Percentiles rank a stretch among this genome's conserved stretches.
These are phyloP conservation scores for Sporothrix phasma DNA, from an alignment of 2,329 filamentous ascomycete genomes.

Conservation along the genomic window DNA sequence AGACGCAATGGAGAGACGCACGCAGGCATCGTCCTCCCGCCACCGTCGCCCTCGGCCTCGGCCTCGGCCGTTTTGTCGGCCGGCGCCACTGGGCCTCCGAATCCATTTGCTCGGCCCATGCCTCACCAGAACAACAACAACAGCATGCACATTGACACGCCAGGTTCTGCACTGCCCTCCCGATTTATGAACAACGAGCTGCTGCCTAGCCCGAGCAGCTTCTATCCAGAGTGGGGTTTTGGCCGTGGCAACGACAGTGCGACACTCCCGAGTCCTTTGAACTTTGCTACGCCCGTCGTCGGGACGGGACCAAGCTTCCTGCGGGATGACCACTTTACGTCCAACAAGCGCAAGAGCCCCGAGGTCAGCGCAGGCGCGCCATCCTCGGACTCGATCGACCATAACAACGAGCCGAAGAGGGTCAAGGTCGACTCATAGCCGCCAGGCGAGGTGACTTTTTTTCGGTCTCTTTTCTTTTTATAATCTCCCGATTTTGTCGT, in stretches of 20 bases:
- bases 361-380: conserved; percentile 36
- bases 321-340: conserved; percentile 39
- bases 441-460: not conserved
- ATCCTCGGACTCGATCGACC: conserved; percentile 33
- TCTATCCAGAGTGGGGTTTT: conserved; percentile 88
- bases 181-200: conserved; percentile 83
- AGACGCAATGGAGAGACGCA: conserved; percentile 27
- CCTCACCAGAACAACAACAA: conserved; percentile 48
- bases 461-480: not conserved
- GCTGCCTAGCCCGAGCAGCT: conserved; percentile 80
- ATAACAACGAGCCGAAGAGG: conserved; percentile 41
- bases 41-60: conserved; percentile 84
- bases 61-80: conserved; percentile 78
- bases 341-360: conserved; percentile 47
- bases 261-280: conserved; percentile 83
- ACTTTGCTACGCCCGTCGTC: conserved; percentile 74
- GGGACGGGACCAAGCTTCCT: conserved; percentile 54
- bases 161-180: conserved; percentile 87
- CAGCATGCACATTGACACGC: conserved; percentile 59
- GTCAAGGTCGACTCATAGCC: conserved; percentile 39
- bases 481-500: not conserved
- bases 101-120: conserved; percentile 84
- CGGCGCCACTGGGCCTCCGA: conserved; percentile 83
- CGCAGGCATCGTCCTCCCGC: conserved; percentile 69
- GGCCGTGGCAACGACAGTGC: conserved; percentile 59